These are phyloP conservation scores for Solanum chmielewskii DNA, from an alignment of 257 asterid species.

Conservation along the genomic window DNA sequence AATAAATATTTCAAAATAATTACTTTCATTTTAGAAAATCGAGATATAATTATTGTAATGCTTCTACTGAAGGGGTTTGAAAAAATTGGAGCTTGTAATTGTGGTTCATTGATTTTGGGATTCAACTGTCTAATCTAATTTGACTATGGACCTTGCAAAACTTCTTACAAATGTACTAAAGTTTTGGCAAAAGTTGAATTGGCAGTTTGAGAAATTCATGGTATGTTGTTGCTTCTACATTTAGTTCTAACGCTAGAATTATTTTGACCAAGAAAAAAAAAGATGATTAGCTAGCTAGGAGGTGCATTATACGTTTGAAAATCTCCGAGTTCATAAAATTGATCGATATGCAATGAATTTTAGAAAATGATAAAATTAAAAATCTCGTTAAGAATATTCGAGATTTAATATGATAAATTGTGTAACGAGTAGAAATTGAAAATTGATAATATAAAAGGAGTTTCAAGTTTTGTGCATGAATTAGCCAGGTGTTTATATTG, in stretches of 20 bases:
- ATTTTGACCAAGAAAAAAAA: not conserved
- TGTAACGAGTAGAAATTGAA: not conserved
- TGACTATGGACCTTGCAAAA: not conserved
- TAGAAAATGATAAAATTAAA: not conserved
- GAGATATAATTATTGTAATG: not conserved
- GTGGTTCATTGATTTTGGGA: slow-evolving; percentile 11
- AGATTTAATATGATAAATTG: not conserved
- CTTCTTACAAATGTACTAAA: too few relatives aligned
- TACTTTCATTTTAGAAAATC: not conserved
- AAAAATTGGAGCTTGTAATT: not conserved
- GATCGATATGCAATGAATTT: not conserved
- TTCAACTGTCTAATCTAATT: slow-evolving; percentile 15
- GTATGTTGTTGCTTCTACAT: not conserved
- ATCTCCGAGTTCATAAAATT: not conserved
- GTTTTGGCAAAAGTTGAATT: not conserved
- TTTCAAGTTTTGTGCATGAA: not conserved
- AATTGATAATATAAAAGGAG: not conserved
- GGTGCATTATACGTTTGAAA: not conserved
- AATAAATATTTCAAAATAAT: not conserved
- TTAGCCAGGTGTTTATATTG: not conserved
- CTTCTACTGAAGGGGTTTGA: not conserved
- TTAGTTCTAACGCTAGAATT: not conserved
- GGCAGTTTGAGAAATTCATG: not conserved
- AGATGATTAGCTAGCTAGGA: not conserved
- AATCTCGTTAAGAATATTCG: not conserved